Evolutionary conservation across 441 rosid genomes (phyloP).

Genomic region (Flueggea neowawraea): DNA sequence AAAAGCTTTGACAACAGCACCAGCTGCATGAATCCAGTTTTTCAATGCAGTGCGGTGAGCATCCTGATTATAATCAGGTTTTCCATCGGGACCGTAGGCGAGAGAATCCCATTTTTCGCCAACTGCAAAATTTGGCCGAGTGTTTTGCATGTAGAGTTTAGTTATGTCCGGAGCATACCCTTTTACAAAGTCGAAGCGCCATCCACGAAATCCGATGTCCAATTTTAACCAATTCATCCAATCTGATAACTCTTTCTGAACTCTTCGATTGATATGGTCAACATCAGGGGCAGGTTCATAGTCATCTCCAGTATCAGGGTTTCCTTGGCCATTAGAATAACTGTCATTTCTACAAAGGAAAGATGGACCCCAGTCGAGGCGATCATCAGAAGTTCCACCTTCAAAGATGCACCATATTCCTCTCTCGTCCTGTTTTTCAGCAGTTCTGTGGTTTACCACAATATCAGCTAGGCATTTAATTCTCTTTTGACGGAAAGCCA

Average conservation of each 20-base stretch:
- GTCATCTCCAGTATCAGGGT: slow-evolving; percentile 54
- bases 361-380: slow-evolving; percentile 84
- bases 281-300: slow-evolving; percentile 65
- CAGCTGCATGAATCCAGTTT: slow-evolving; percentile 61
- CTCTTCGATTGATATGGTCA: slow-evolving; percentile 68
- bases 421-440: slow-evolving; percentile 56
- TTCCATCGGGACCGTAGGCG: slow-evolving; percentile 43
- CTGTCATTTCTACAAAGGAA: slow-evolving; percentile 55
- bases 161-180: slow-evolving; percentile 65
- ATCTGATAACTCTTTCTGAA: slow-evolving; percentile 60
- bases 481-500: slow-evolving; percentile 47
- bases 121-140: slow-evolving; percentile 67
- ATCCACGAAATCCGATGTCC: slow-evolving; percentile 74
- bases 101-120: slow-evolving; percentile 79
- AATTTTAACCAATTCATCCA: slow-evolving; percentile 92
- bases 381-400: slow-evolving; percentile 75
- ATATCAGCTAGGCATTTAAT: slow-evolving; percentile 77
- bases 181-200: slow-evolving; percentile 71
- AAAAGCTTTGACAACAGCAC: slow-evolving; percentile 56
- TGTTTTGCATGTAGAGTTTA: slow-evolving; percentile 42
- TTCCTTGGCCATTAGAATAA: slow-evolving; percentile 62
- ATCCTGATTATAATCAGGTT: slow-evolving; percentile 45
- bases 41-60: slow-evolving; percentile 46
- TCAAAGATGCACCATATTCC: slow-evolving; percentile 73
- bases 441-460: slow-evolving; percentile 87